A percentile compares a stretch with the other conserved stretches of the same genome.
Evolutionary conservation across 2,329 filamentous ascomycete genomes (phyloP).

Genomic region (Colletotrichum limetticola): DNA sequence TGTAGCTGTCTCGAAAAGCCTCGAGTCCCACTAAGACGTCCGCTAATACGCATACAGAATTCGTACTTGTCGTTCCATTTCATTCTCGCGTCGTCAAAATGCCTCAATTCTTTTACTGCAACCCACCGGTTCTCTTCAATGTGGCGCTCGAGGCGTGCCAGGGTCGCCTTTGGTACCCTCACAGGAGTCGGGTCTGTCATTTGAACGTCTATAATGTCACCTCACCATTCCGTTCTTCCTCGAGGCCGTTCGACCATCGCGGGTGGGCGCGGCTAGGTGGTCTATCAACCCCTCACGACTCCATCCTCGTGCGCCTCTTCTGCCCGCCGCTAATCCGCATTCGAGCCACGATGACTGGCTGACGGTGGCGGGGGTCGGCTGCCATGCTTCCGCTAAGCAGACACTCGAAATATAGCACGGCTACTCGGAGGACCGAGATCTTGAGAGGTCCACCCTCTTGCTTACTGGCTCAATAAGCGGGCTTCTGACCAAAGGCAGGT

Average conservation of each 20-base stretch:
- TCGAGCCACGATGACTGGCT: constrained; percentile 15
- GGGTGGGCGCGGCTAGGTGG: constrained; percentile 33
- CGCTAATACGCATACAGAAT: background rate
- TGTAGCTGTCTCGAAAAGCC: background rate
- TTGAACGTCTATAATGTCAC: constrained; percentile 14
- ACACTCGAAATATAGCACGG: constrained; percentile 29
- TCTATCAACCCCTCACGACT: constrained; percentile 12
- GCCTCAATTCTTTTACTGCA: constrained; percentile 29
- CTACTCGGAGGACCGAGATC: constrained; percentile 13
- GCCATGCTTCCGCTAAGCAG: constrained; percentile 17
- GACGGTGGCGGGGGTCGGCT: constrained; percentile 26
- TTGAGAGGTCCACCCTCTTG: background rate
- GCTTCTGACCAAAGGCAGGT: constrained; percentile 15
- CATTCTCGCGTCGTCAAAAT: constrained; percentile 2
- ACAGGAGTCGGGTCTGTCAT: background rate
- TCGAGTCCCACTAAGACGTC: background rate
- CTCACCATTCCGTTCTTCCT: constrained; percentile 10
- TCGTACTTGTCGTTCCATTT: background rate
- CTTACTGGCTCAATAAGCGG: constrained; percentile 33
- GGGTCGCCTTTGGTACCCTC: background rate
- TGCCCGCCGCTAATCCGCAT: constrained; percentile 20
- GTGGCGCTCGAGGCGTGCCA: constrained; percentile 22
- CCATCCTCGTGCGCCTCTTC: constrained; percentile 19
- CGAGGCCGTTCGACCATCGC: constrained; percentile 3
- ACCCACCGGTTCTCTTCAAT: constrained; percentile 2